These are phyloP conservation scores for Aspergillus sparsus DNA, from an alignment of 495 filamentous ascomycete species.

Conservation along the genomic window DNA sequence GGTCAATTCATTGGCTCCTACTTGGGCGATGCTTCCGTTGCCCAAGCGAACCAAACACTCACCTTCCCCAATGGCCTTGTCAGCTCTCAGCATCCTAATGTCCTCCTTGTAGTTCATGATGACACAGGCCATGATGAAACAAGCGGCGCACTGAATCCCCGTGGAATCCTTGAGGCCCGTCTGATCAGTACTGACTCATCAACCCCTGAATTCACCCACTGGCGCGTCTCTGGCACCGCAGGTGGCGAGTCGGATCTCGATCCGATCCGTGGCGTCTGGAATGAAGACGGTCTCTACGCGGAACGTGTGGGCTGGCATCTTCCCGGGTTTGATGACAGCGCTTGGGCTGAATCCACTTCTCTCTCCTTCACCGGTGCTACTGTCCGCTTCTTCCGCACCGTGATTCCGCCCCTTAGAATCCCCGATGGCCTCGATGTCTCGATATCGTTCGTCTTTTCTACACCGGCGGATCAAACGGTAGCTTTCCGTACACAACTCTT, in stretches of 20 bases:
- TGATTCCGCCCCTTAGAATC: slow-evolving; percentile 52
- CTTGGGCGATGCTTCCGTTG: slow-evolving; percentile 51
- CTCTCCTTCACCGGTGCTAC: slow-evolving; percentile 44
- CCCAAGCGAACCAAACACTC: slow-evolving; percentile 34
- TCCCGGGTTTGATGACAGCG: slow-evolving; percentile 54
- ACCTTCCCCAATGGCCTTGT: slow-evolving; percentile 50
- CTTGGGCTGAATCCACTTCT: slow-evolving; percentile 36
- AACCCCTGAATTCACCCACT: slow-evolving; percentile 50
- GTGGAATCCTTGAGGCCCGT: slow-evolving; percentile 63
- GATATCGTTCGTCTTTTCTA: slow-evolving; percentile 45
- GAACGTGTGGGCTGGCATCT: slow-evolving; percentile 69
- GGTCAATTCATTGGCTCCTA: slow-evolving; percentile 54
- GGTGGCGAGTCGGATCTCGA: slow-evolving; percentile 70
- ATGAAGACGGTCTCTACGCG: slow-evolving; percentile 70
- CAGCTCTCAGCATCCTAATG: slow-evolving; percentile 45
- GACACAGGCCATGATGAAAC: slow-evolving; percentile 70
- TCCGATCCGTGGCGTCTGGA: slow-evolving; percentile 65
- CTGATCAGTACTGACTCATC: slow-evolving; percentile 37
- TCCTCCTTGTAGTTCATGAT: slow-evolving; percentile 71
- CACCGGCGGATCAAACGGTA: slow-evolving; percentile 25
- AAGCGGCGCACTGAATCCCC: slow-evolving; percentile 63
- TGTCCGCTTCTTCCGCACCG: slow-evolving; percentile 63
- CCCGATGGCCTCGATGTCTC: slow-evolving; percentile 43
- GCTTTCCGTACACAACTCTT: slow-evolving; percentile 44
- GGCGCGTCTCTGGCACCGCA: slow-evolving; percentile 76